A percentile compares a stretch with the other conserved stretches of the same genome.
phyloP scores from a whole-genome alignment of 2,329 filamentous ascomycete genomes.

The Pestalotiopsis sp. region DNA sequence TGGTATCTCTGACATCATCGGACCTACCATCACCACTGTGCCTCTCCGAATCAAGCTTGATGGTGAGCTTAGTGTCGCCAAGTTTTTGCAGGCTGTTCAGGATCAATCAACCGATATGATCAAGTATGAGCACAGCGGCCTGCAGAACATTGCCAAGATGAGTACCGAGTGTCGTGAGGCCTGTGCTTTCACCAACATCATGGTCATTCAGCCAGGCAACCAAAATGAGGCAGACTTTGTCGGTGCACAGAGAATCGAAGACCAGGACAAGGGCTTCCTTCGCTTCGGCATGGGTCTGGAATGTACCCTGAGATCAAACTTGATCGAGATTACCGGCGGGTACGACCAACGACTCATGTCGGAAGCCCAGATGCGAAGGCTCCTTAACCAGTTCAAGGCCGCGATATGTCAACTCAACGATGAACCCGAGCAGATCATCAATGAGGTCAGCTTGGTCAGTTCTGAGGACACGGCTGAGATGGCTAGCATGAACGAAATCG shows the following conservation, averaged over 20 bases:
- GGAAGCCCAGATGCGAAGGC: constrained; percentile 5
- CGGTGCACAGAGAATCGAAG: constrained; percentile 8
- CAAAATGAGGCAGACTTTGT: constrained; percentile 8
- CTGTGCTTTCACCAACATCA: background rate
- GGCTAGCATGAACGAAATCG: constrained; percentile 3
- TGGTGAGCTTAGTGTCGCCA: background rate
- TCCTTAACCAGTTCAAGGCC: background rate
- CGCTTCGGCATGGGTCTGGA: background rate
- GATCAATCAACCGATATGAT: constrained; percentile 9
- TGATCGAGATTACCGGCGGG: constrained; percentile 2
- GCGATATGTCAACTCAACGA: background rate
- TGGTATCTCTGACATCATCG: constrained; percentile 9
- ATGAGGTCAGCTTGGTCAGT: background rate
- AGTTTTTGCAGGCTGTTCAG: constrained; percentile 10
- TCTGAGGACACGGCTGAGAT: constrained; percentile 5
- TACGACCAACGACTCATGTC: background rate
- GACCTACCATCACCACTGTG: constrained; percentile 11
- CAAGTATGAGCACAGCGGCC: background rate
- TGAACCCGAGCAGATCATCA: background rate
- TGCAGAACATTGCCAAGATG: constrained; percentile 7
- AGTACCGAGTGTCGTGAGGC: background rate
- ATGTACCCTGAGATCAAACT: background rate
- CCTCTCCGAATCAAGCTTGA: constrained; percentile 6
- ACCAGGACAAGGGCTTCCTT: background rate
- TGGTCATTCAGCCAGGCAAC: constrained; percentile 4